Evolutionary conservation across 2,329 filamentous ascomycete genomes (phyloP).

Genomic region (Fusarium proliferatum): DNA sequence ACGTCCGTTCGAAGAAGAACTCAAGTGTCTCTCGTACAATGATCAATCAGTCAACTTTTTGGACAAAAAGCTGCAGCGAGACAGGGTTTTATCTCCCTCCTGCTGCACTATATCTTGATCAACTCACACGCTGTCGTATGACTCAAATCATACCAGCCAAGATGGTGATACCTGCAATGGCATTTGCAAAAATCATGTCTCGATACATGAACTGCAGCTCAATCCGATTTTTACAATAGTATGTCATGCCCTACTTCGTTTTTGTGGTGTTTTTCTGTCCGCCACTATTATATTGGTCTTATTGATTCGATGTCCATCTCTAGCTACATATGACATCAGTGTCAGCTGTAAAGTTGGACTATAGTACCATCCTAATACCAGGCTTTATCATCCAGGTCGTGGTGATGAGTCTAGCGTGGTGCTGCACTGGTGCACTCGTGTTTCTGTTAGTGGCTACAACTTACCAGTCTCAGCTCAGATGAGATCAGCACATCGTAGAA

Average conservation of each 20-base stretch:
- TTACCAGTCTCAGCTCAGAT: neutral
- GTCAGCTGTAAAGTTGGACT: neutral
- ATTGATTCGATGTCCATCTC: neutral
- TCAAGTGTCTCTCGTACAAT: neutral
- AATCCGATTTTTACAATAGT: neutral
- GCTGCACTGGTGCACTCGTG: neutral
- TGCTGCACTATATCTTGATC: neutral
- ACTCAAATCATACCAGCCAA: neutral
- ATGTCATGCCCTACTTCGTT: neutral
- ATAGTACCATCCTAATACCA: neutral
- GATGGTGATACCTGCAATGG: neutral
- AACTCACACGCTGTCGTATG: neutral
- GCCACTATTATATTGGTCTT: neutral
- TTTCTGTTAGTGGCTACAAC: neutral
- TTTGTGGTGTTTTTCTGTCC: neutral
- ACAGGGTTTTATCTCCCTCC: neutral
- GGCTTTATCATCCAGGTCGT: neutral
- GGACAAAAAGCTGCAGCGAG: neutral
- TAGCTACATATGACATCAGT: neutral
- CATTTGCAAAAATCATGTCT: neutral
- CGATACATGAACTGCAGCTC: neutral
- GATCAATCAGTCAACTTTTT: neutral
- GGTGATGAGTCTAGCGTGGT: neutral
- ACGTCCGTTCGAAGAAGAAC: neutral
- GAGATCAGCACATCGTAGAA: conserved; percentile 22